A percentile compares a stretch with the other conserved stretches of the same genome.
Conservation (phyloP, 73 alveolate species). For the Tetrahymena thermophila region DNA sequence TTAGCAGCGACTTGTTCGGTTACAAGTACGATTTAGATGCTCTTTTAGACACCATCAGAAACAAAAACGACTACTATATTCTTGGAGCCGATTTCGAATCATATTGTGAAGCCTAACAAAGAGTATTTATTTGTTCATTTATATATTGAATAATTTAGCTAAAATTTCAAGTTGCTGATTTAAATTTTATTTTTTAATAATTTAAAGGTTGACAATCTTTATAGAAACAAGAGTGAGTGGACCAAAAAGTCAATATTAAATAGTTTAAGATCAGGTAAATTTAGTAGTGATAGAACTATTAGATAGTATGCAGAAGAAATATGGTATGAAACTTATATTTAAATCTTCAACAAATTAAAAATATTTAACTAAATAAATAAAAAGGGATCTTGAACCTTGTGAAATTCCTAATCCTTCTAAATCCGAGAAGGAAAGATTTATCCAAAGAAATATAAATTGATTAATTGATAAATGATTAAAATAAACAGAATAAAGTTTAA, state of each 20-base stretch:
- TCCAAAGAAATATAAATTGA: neutral
- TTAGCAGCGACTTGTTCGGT: constrained; percentile 72
- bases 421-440: neutral
- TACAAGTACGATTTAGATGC: constrained; percentile 57
- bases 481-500: neutral
- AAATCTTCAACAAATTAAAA: neutral
- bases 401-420: neutral
- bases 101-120: constrained; percentile 62
- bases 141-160: neutral
- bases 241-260: constrained; percentile 49
- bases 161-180: neutral
- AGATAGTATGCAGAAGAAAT: constrained; percentile 57
- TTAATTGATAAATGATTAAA: neutral
- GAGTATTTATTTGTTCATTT: too few species aligned
- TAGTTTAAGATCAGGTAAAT: constrained; percentile 51
- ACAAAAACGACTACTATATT: constrained; percentile 62
- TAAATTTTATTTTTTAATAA: neutral
- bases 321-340: constrained; percentile 27
- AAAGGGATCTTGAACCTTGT: neutral
- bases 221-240: constrained; percentile 50
- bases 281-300: constrained; percentile 61
- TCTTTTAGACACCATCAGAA: constrained; percentile 48
- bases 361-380: neutral
- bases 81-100: constrained; percentile 66
- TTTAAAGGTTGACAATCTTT: constrained; percentile 30